Conservation (phyloP, 257 asterid species). For the Gynochthodes officinalis region DNA sequence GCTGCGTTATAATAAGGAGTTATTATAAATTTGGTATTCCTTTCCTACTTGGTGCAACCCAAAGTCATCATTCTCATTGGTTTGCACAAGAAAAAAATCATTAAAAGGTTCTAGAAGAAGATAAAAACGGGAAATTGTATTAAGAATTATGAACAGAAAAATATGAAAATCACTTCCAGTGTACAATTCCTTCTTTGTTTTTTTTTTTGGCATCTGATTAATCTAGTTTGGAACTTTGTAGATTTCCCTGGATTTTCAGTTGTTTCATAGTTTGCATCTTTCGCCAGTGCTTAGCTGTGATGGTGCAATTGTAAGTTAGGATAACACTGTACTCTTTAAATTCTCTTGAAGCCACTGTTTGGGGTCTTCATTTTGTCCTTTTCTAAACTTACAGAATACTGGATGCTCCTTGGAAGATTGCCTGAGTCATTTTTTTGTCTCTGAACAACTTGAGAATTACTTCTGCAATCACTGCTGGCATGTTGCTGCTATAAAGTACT, state of each 20-base stretch:
- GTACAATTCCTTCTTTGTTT: background rate
- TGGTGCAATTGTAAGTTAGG: slow-evolving; percentile 58
- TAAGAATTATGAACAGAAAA: too few relatives aligned
- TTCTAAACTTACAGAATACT: slow-evolving; percentile 41
- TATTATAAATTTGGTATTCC: background rate
- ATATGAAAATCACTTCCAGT: too few relatives aligned
- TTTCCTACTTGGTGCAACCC: background rate
- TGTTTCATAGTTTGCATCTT: slow-evolving; percentile 75
- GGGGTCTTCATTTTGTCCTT: slow-evolving; percentile 19
- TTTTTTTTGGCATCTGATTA: background rate
- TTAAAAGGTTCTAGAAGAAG: too few relatives aligned
- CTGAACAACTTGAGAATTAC: slow-evolving; percentile 70
- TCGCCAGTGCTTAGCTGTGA: slow-evolving; percentile 46
- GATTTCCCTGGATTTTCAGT: slow-evolving; percentile 82
- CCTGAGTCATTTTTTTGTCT: slow-evolving; percentile 57
- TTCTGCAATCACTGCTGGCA: slow-evolving; percentile 94
- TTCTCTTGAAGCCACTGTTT: slow-evolving; percentile 4
- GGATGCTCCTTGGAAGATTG: slow-evolving; percentile 81
- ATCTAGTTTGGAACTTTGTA: slow-evolving; percentile 27
- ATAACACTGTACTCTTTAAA: background rate
- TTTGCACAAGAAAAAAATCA: too few relatives aligned
- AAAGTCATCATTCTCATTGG: too few relatives aligned
- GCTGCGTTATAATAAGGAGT: background rate
- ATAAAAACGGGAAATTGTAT: too few relatives aligned
- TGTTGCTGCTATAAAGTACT: slow-evolving; percentile 61